phyloP scores from a whole-genome alignment of 1,139 yeast genomes.

The Yamadazyma atmosphaerica region DNA sequence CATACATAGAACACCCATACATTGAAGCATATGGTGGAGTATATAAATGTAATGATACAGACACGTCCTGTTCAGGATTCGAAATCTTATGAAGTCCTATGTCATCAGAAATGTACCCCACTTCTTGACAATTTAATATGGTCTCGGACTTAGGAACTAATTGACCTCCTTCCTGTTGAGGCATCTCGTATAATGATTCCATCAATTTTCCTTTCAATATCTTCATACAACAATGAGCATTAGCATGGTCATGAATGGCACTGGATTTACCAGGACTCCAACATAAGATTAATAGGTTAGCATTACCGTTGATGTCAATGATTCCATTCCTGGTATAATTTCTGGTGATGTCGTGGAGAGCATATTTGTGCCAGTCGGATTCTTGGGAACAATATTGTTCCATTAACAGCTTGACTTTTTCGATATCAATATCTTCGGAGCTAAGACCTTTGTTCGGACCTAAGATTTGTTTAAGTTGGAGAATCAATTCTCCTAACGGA shows the following conservation, averaged over 20 bases:
- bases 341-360: constrained; percentile 52
- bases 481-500: constrained; percentile 28
- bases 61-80: constrained; percentile 50
- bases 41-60: constrained; percentile 72
- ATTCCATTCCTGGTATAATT: constrained; percentile 66
- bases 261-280: constrained; percentile 74
- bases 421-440: constrained; percentile 57
- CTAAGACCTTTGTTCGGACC: constrained; percentile 39
- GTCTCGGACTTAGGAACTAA: constrained; percentile 35
- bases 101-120: constrained; percentile 66
- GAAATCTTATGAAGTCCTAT: constrained; percentile 68
- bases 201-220: constrained; percentile 58
- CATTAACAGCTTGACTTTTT: constrained; percentile 46
- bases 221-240: constrained; percentile 72
- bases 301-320: constrained; percentile 65
- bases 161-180: constrained; percentile 29
- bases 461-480: constrained; percentile 29
- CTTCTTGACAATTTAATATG: constrained; percentile 42
- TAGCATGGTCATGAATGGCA: constrained; percentile 74
- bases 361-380: constrained; percentile 61
- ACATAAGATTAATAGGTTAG: constrained; percentile 64
- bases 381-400: constrained; percentile 48
- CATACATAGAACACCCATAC: constrained; percentile 66
- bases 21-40: constrained; percentile 78
- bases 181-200: constrained; percentile 61